Conservation (phyloP, 2,329 filamentous ascomycete genomes). For the Tolypocladium nubicola region DNA sequence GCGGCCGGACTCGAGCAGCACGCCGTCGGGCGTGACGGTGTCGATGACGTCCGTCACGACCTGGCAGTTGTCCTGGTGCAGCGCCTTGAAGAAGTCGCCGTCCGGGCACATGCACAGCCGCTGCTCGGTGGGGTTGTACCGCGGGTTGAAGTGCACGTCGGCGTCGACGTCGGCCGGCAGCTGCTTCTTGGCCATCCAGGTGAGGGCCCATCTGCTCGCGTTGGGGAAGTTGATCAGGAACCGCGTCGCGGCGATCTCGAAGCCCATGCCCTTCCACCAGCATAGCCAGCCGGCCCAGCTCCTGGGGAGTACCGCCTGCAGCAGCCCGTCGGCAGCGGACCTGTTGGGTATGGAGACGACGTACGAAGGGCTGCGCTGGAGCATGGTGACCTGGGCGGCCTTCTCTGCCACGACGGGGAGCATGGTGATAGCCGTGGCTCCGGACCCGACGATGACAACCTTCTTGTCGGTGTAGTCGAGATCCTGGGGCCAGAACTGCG, state of each 20-base stretch:
- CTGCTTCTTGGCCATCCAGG: slow-evolving; percentile 28
- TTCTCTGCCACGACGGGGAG: slow-evolving; percentile 57
- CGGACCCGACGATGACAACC: slow-evolving; percentile 63
- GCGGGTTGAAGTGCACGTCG: slow-evolving; percentile 54
- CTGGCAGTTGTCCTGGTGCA: slow-evolving; percentile 32
- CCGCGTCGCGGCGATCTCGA: slow-evolving; percentile 30
- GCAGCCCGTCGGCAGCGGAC: slow-evolving; percentile 21
- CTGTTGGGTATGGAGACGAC: slow-evolving; percentile 43
- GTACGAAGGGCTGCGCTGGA: slow-evolving; percentile 70
- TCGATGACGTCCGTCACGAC: slow-evolving; percentile 43
- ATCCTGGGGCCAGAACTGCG: slow-evolving; percentile 67
- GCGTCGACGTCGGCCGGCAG: slow-evolving; percentile 44
- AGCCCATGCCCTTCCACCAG: slow-evolving; percentile 37
- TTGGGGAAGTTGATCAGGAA: slow-evolving; percentile 15
- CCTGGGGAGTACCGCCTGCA: slow-evolving; percentile 34
- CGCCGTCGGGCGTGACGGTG: slow-evolving; percentile 34
- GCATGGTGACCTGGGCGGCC: slow-evolving; percentile 61
- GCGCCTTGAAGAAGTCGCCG: slow-evolving; percentile 43
- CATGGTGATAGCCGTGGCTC: slow-evolving; percentile 71
- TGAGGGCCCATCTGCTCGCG: slow-evolving; percentile 22
- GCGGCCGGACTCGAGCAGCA: slow-evolving; percentile 35
- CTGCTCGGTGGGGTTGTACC: slow-evolving; percentile 62
- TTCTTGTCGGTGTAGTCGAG: slow-evolving; percentile 56
- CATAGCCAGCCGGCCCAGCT: slow-evolving; percentile 34
- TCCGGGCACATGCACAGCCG: slow-evolving; percentile 57